Percentiles rank a stretch among this genome's conserved stretches.
These are phyloP conservation scores for Gelatoporia subvermispora DNA, from an alignment of 768 basidiomycete species.

Conservation along the genomic window DNA sequence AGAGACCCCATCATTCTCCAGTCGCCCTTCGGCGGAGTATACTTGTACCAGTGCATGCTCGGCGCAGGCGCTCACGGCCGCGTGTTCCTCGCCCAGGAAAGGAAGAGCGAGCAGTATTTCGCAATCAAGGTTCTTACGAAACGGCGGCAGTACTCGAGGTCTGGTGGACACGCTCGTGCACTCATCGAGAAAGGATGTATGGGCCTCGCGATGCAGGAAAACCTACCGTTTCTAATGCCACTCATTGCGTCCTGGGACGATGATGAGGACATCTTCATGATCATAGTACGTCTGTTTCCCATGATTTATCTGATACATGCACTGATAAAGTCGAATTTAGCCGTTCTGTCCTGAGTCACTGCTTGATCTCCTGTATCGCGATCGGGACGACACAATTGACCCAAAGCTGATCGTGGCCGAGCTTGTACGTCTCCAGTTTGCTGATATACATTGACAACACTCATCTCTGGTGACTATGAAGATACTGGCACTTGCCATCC, in stretches of 20 bases:
- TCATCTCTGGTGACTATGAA: not conserved
- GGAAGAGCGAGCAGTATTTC: constrained; percentile 7
- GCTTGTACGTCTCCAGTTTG: too few species aligned
- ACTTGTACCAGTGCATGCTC: too few species aligned
- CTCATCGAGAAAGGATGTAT: constrained; percentile 13
- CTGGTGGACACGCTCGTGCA: not conserved
- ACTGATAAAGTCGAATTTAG: constrained; percentile 1
- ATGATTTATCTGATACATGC: not conserved
- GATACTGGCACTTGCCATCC: constrained; percentile 12
- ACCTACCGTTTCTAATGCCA: constrained; percentile 6
- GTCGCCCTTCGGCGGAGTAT: too few species aligned
- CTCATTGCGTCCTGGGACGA: constrained; percentile 20
- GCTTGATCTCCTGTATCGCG: constrained; percentile 1
- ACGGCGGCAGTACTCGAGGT: not conserved
- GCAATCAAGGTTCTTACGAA: constrained; percentile 24
- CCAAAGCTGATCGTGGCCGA: too few species aligned
- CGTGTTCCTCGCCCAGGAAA: not conserved
- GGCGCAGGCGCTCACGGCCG: too few species aligned
- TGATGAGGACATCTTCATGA: constrained; percentile 19
- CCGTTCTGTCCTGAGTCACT: constrained; percentile 7
- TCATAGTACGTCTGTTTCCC: constrained; percentile 17
- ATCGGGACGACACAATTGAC: too few species aligned
- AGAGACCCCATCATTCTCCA: too few species aligned
- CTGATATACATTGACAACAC: too few species aligned
- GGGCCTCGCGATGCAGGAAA: constrained; percentile 4